These are phyloP conservation scores for Ophiostoma australiae DNA, from an alignment of 2,329 filamentous ascomycete genomes.

Conservation along the genomic window DNA sequence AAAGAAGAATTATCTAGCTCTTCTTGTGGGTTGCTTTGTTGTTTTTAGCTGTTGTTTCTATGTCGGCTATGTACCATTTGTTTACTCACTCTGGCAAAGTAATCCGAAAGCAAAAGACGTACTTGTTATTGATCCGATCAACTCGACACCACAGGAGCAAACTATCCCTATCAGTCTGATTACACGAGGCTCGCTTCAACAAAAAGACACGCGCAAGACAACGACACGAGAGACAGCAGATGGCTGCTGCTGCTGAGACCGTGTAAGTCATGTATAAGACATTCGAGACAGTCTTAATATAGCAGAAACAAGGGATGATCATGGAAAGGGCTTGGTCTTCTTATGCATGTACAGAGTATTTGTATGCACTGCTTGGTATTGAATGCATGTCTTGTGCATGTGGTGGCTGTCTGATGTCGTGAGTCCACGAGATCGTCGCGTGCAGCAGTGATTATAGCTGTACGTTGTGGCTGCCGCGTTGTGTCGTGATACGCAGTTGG, in stretches of 20 bases:
- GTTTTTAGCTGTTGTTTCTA: too few species aligned
- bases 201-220: slow-evolving; percentile 2
- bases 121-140: too few species aligned
- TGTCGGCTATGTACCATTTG: too few species aligned
- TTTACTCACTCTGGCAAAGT: too few species aligned
- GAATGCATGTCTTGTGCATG: neutral
- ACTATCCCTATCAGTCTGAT: neutral
- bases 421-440: slow-evolving; percentile 3
- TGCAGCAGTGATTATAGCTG: neutral
- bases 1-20: too few species aligned
- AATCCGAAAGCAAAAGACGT: neutral
- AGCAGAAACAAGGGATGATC: slow-evolving; percentile 1
- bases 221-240: neutral
- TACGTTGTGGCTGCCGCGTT: neutral
- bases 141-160: too few species aligned
- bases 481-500: neutral
- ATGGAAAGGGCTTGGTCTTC: neutral
- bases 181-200: neutral
- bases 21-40: too few species aligned
- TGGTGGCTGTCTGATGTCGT: neutral
- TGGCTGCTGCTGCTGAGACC: neutral
- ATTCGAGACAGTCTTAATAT: neutral
- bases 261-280: neutral
- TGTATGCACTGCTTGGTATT: neutral
- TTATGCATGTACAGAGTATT: neutral